Evolutionary conservation across 139 green algal genomes (phyloP).

Genomic region (Microglena sp.): DNA sequence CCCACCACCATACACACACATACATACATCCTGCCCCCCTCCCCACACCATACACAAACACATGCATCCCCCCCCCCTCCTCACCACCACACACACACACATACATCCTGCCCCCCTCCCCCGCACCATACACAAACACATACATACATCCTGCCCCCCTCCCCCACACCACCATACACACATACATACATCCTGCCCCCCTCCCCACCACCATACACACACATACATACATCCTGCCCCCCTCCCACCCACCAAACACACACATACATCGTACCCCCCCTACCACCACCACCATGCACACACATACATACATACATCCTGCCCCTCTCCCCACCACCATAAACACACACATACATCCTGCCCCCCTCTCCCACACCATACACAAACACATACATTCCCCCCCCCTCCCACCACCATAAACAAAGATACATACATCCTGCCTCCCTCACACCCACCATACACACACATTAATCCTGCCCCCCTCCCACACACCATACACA

Average conservation of each 20-base stretch:
- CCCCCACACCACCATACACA: not conserved
- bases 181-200: not conserved
- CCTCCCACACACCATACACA: not conserved
- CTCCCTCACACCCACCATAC: constrained; percentile 1
- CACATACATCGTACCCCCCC: not conserved
- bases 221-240: not conserved
- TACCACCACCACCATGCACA: too few relatives aligned
- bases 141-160: not conserved
- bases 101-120: not conserved
- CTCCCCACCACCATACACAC: not conserved
- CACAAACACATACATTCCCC: not conserved
- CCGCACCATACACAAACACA: constrained; percentile 3
- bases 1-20: not conserved
- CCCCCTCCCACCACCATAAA: not conserved
- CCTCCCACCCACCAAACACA: not conserved
- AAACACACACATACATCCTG: not conserved
- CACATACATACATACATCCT: constrained; percentile 2
- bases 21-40: not conserved
- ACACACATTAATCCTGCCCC: not conserved
- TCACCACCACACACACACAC: constrained; percentile 1
- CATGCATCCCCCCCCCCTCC: not conserved
- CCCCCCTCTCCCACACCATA: not conserved
- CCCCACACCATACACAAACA: not conserved
- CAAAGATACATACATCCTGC: not conserved
- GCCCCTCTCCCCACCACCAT: not conserved